Base-by-base conservation (phyloP, 2,329 filamentous ascomycete genomes). In the Cladosporium austrohemisphaericum region DNA sequence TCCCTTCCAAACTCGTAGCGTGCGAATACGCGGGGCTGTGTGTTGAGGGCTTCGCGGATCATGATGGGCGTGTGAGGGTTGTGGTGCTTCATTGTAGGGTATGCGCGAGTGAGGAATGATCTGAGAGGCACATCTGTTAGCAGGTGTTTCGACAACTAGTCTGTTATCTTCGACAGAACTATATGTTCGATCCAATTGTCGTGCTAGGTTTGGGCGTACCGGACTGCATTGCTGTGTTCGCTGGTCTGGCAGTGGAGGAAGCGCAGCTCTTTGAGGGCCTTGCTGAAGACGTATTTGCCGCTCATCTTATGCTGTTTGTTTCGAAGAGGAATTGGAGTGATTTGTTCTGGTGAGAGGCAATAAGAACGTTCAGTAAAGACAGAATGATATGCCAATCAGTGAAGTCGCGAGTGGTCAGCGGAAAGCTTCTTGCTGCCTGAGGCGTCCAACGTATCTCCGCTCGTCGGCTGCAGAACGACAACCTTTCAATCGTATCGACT, bases 71-170 rank as follows among this genome's bases (percentile, higher is more conserved):
- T 91, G 71, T 87, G 77, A 50, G 93, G 93, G 76, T 98, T 98
- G 79, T 92, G 88, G 79, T 95, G 94, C 83, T 98, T 98, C 92
- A 98, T 97, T 53, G 88, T 93, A 38, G 93, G 93, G 72, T 98
- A 98, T 59, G 90, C 84, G 68, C 88, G 83, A 57, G 85, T 85
- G 59, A 98, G 79, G 74, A 98, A 98, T 23, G 86, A 84, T 70
- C 93, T 96, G 44, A 19, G 38, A 10, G 25, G 36, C 62, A 9
- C 23, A 6, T 14, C 25, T 7, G 22, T 41, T 26, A 49, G 28
- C 25, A 2, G 23, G 4, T 25, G 22, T 28, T 28, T 28, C 25
- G 6, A 28, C 11, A 28, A 28, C 6, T n/a, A 28, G 25, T 28
- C 25, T 7, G 25, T 11, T 11, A 7, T 28, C 25, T 28, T 11